phyloP scores from a whole-genome alignment of 2,329 filamentous ascomycete genomes.

The Cladosporium colombiae region DNA sequence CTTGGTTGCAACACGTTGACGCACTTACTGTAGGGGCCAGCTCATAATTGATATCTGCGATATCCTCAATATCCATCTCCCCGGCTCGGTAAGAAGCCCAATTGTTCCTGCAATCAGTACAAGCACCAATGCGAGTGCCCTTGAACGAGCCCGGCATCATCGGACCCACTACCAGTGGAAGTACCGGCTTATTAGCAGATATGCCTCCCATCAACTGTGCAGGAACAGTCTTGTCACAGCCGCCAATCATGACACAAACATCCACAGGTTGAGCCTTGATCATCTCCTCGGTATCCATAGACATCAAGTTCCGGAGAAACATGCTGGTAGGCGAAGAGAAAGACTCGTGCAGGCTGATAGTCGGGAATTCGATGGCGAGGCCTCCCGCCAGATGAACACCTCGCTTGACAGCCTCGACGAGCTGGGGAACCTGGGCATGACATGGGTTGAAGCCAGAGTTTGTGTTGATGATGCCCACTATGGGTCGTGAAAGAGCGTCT shows the following conservation, averaged over 20 bases:
- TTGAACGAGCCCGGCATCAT: slow-evolving; percentile 73
- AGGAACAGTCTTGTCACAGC: slow-evolving; percentile 74
- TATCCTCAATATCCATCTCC: slow-evolving; percentile 69
- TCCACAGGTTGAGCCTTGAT: slow-evolving; percentile 70
- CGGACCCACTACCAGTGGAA: slow-evolving; percentile 69
- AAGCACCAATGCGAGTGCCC: slow-evolving; percentile 67
- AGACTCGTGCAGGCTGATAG: slow-evolving; percentile 69
- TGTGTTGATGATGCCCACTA: slow-evolving; percentile 75
- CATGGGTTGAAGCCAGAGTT: slow-evolving; percentile 74
- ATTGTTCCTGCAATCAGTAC: slow-evolving; percentile 72
- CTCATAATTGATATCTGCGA: slow-evolving; percentile 69
- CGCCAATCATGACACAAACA: slow-evolving; percentile 63
- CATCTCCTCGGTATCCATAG: slow-evolving; percentile 81
- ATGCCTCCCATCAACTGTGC: slow-evolving; percentile 76
- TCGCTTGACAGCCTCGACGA: slow-evolving; percentile 69
- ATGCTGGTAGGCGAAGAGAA: slow-evolving; percentile 73
- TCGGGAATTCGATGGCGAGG: slow-evolving; percentile 71
- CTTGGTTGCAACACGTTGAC: too few species aligned
- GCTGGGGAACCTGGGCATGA: slow-evolving; percentile 68
- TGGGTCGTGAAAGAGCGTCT: slow-evolving; percentile 67
- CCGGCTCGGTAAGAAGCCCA: slow-evolving; percentile 70
- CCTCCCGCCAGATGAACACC: slow-evolving; percentile 68
- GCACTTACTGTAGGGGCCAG: slow-evolving; percentile 64
- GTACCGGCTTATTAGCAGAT: slow-evolving; percentile 69
- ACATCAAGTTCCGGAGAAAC: slow-evolving; percentile 74